Percentiles rank a stretch among this genome's conserved stretches.
These are phyloP conservation scores for Chrysanthemum seticuspe DNA, from an alignment of 129 eudicot species.

Conservation along the genomic window DNA sequence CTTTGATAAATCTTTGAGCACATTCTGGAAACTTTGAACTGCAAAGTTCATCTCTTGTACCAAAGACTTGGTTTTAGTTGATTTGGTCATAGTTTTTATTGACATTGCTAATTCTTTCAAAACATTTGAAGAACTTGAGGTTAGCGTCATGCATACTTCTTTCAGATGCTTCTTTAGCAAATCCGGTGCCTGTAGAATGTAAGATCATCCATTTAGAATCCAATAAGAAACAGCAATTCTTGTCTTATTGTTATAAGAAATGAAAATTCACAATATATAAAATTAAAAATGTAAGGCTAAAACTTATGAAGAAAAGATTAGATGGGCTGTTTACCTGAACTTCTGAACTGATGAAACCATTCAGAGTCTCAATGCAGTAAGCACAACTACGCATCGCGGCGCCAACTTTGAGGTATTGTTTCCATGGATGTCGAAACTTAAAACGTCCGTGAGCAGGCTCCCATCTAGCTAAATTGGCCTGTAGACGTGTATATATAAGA, in stretches of 20 bases:
- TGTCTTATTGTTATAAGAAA: not conserved
- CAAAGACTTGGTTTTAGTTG: slow-evolving; percentile 45
- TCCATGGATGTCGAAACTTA: slow-evolving; percentile 87
- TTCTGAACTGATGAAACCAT: slow-evolving; percentile 53
- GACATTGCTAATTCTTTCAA: slow-evolving; percentile 54
- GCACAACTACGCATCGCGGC: slow-evolving; percentile 77
- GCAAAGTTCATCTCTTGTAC: slow-evolving; percentile 59
- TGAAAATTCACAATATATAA: not conserved
- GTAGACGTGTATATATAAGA: not conserved
- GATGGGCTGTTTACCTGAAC: slow-evolving; percentile 43
- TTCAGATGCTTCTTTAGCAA: slow-evolving; percentile 60
- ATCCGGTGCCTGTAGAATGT: slow-evolving; percentile 57
- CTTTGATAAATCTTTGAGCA: slow-evolving; percentile 46
- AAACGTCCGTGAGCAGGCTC: slow-evolving; percentile 86
- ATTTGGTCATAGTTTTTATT: slow-evolving; percentile 58
- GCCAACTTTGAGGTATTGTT: slow-evolving; percentile 74
- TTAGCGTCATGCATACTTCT: slow-evolving; percentile 51
- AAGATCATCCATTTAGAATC: slow-evolving; percentile 1
- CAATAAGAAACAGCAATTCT: not conserved
- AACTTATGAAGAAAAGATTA: not conserved
- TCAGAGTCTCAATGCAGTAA: slow-evolving; percentile 67
- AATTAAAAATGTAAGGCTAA: not conserved
- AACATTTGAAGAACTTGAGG: slow-evolving; percentile 53
- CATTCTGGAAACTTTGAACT: slow-evolving; percentile 56
- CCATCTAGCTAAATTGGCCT: slow-evolving; percentile 93